These are phyloP conservation scores for Coemansia furcata DNA, from an alignment of 192 early-diverging fungal species.

Conservation along the genomic window DNA sequence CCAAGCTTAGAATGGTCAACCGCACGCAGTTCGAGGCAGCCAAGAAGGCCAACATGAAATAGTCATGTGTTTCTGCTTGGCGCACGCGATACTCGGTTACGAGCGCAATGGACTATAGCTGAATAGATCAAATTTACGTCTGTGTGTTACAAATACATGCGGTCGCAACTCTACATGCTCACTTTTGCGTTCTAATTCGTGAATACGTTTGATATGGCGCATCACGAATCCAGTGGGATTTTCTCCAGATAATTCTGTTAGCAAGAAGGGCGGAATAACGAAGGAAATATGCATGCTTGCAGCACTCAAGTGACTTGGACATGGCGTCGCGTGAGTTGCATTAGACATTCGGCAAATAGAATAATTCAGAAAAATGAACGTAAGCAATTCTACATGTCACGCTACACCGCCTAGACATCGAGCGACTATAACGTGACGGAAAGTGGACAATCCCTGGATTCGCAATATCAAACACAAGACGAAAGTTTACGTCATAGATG, in stretches of 20 bases:
- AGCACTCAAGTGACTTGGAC: constrained; percentile 1
- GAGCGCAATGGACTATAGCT: no score
- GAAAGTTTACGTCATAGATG: background rate
- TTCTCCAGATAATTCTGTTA: background rate
- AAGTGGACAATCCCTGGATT: background rate
- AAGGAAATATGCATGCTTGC: background rate
- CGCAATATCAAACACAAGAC: background rate
- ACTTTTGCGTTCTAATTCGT: no score
- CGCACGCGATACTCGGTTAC: background rate
- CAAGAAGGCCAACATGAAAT: constrained; percentile 7
- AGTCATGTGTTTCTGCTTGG: background rate
- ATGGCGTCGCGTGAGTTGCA: constrained; percentile 1
- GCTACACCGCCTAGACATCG: background rate
- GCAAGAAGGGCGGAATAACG: background rate
- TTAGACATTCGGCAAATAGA: background rate
- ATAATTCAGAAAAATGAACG: background rate
- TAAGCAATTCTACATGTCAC: background rate
- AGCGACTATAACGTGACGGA: background rate
- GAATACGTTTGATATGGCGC: background rate
- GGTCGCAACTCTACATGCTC: background rate
- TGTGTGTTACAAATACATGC: no score
- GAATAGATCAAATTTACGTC: no score
- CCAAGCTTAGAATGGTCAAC: constrained; percentile 11
- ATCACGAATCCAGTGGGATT: background rate
- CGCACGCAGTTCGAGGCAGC: constrained; percentile 14